Evolutionary conservation across 75 land plant species (phyloP).

Genomic region (Isoetes taiwanensis): DNA sequence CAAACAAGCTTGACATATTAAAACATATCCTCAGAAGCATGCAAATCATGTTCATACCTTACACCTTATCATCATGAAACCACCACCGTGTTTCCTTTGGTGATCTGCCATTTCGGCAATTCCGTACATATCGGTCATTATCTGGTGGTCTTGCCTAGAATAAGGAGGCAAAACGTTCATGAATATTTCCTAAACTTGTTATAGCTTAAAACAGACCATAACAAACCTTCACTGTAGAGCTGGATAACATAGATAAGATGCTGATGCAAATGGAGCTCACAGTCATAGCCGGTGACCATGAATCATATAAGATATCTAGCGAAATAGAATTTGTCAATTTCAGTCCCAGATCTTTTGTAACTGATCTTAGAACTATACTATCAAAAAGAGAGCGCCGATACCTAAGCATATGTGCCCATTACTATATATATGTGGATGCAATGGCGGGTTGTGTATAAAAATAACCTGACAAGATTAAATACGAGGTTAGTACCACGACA

Average conservation of each 20-base stretch:
- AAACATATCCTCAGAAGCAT: no score
- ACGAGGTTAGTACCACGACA: no score
- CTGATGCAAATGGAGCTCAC: conserved; percentile 95
- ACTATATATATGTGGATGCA: background rate
- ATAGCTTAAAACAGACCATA: background rate
- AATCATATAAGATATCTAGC: conserved; percentile 85
- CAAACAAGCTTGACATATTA: no score
- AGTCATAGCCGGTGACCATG: conserved; percentile 99
- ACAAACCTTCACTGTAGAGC: conserved; percentile 79
- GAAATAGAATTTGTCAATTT: no score
- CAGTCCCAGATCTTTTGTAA: no score
- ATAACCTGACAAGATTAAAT: conserved; percentile 1
- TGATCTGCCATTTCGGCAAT: conserved; percentile 85
- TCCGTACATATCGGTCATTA: conserved; percentile 82
- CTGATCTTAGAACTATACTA: no score
- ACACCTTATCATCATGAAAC: conserved; percentile 98
- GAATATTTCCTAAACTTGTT: background rate
- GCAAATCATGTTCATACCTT: no score
- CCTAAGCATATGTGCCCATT: conserved; percentile 7
- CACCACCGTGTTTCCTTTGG: conserved; percentile 98
- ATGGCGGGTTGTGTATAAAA: conserved; percentile 3
- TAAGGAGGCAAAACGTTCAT: no score
- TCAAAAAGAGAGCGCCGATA: background rate
- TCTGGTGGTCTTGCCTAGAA: conserved; percentile 88
- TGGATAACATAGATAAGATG: conserved; percentile 92